These are phyloP conservation scores for Leucaena leucocephala DNA, from an alignment of 306 rosid species.

Conservation along the genomic window DNA sequence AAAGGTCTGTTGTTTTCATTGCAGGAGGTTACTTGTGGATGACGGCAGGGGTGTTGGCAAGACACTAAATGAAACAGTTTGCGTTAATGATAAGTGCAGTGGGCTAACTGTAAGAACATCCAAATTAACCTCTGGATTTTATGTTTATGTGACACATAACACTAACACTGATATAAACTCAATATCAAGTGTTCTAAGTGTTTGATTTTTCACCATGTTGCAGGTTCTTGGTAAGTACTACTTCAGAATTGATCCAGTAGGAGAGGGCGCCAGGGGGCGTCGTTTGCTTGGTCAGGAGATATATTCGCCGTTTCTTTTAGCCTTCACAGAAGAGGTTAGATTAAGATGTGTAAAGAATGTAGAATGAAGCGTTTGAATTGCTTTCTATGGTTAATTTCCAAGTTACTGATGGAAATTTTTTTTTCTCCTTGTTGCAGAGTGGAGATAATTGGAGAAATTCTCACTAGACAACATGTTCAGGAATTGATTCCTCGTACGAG, in stretches of 20 bases:
- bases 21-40: conserved; percentile 80
- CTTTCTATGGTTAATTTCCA: background rate
- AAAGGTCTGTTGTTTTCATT: conserved; percentile 23
- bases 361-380: background rate
- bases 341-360: background rate
- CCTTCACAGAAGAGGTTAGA: conserved; percentile 73
- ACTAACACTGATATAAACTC: background rate
- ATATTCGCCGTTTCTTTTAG: conserved; percentile 85
- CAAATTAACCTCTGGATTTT: conserved; percentile 2
- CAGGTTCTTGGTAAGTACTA: conserved; percentile 85
- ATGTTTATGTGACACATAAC: background rate
- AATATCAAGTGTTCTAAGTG: conserved; percentile 14
- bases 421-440: conserved; percentile 43
- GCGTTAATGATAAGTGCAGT: conserved; percentile 57
- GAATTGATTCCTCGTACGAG: conserved; percentile 59
- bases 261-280: conserved; percentile 97
- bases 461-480: conserved; percentile 60
- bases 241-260: conserved; percentile 76
- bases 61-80: conserved; percentile 85
- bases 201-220: conserved; percentile 25
- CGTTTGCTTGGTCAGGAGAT: conserved; percentile 92
- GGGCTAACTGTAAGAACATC: conserved; percentile 78
- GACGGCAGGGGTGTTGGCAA: conserved; percentile 89
- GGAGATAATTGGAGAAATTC: conserved; percentile 63
- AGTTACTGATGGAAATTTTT: background rate